Conservation (phyloP, 805 yeast species). For the Candida piceae region DNA sequence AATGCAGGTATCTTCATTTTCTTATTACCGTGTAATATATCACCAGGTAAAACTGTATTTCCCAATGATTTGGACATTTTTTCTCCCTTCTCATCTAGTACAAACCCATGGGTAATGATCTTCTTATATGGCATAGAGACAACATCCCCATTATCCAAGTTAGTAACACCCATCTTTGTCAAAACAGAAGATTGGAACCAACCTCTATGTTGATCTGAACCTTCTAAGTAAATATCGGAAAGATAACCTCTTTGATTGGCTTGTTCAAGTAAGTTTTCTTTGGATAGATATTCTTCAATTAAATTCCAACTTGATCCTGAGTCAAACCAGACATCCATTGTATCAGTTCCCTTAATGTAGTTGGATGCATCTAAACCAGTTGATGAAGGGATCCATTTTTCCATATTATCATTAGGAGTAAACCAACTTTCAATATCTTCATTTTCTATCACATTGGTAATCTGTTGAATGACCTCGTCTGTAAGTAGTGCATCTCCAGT, state of each 20-base stretch:
- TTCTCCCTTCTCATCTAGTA: constrained; percentile 74
- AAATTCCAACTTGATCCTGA: constrained; percentile 90
- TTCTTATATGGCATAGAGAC: constrained; percentile 55
- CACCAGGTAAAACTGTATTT: constrained; percentile 66
- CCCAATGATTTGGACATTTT: constrained; percentile 96
- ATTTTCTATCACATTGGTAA: constrained; percentile 50
- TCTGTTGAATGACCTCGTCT: constrained; percentile 48
- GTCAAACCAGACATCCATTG: constrained; percentile 99
- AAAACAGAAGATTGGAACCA: constrained; percentile 96
- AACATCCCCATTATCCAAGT: constrained; percentile 18
- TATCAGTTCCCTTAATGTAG: constrained; percentile 70
- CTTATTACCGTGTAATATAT: constrained; percentile 58
- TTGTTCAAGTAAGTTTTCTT: constrained; percentile 29
- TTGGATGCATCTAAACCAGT: constrained; percentile 34
- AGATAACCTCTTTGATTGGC: constrained; percentile 36
- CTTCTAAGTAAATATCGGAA: constrained; percentile 88
- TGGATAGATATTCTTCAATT: constrained; percentile 36
- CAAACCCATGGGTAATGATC: constrained; percentile 90
- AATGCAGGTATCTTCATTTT: constrained; percentile 50
- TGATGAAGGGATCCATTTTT: constrained; percentile 69
- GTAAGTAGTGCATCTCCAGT: constrained; percentile 64
- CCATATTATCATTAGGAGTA: constrained; percentile 32
- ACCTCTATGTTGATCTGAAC: constrained; percentile 98
- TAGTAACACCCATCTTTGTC: constrained; percentile 55
- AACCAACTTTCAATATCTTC: constrained; percentile 84